Evolutionary conservation across 345 rosid species (phyloP), one percentile per base, ranked within the genome.

Genomic region (Linum lewisii): DNA sequence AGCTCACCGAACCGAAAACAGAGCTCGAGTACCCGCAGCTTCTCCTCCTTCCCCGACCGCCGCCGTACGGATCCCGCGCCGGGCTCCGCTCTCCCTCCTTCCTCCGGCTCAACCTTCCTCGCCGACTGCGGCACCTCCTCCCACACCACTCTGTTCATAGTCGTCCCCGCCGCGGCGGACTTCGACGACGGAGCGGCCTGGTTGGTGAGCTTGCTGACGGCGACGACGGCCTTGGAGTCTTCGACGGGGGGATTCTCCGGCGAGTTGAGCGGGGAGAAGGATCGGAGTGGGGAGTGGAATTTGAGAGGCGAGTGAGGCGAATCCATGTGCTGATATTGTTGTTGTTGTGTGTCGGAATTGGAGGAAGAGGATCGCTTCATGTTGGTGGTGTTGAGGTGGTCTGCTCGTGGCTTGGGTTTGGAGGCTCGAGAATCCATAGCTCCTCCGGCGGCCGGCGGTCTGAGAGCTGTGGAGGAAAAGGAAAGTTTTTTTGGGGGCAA

Each of bases 221-320:
- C 67, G 51, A 78, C 66, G 66, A 84, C 73, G 20, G 95, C 79
- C 69, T 63, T 82, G 19, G 92, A 78, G 52, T 73, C 71, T 0
- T 84, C 81, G 18, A 13, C 23, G 25, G 53, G 51, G 0, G 68
- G 77, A 38, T 80, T 78, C 26, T 61, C 76, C 1, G 90, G 90
- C 58, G 82, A 84, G 51, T 75, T 69, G 7, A 49, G 65, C 0
- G 98, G 95, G 4, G 98, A 88, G 56, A 73, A 70, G 63, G 73
- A 92, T 73, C 59, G 69, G 78, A 65, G 57, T 66, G 83, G 24
- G 73, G 74, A 83, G 64, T 92, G 92, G 68, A 87, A 86, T 38
- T 65, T 77, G 67, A 76, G 71, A 1, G 95, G 96, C 13, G 96
- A 83, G 55, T 79, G 77, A 76, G 93, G 93, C 2, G 93, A 84